These are phyloP conservation scores for Hypoxylon intermedium DNA, from an alignment of 495 filamentous ascomycete species.

Conservation along the genomic window DNA sequence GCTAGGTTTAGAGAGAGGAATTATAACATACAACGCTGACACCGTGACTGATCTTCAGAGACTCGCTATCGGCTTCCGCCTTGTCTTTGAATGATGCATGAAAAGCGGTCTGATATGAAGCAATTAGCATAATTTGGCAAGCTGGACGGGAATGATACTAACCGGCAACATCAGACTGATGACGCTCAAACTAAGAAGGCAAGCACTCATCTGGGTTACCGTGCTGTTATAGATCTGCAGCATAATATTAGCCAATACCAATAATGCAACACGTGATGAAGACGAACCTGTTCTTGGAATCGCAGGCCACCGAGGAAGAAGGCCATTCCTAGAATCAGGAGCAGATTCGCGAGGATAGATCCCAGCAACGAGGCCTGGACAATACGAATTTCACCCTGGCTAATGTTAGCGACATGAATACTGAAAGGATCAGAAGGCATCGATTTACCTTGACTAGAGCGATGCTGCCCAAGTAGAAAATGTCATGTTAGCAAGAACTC, in stretches of 20 bases:
- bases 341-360: slow-evolving; percentile 84
- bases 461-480: slow-evolving; percentile 56
- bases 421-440: background rate
- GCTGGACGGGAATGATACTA: slow-evolving; percentile 4
- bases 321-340: slow-evolving; percentile 89
- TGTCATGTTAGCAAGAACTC: too few species aligned
- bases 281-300: slow-evolving; percentile 79
- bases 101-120: slow-evolving; percentile 62
- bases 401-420: slow-evolving; percentile 41
- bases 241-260: slow-evolving; percentile 33
- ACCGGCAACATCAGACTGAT: slow-evolving; percentile 69
- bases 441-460: slow-evolving; percentile 65
- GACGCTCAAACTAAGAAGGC: slow-evolving; percentile 86
- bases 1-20: too few species aligned
- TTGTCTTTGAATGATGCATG: slow-evolving; percentile 34
- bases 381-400: slow-evolving; percentile 85
- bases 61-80: slow-evolving; percentile 66
- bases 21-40: slow-evolving; percentile 76
- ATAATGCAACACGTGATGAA: background rate
- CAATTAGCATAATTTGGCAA: slow-evolving; percentile 1
- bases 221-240: slow-evolving; percentile 87
- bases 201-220: slow-evolving; percentile 94
- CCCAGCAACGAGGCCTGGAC: slow-evolving; percentile 89
- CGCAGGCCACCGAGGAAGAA: slow-evolving; percentile 86
- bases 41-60: slow-evolving; percentile 84